Conservation (phyloP, 2,329 filamentous ascomycete genomes). For the Westerdykella aurantiaca region DNA sequence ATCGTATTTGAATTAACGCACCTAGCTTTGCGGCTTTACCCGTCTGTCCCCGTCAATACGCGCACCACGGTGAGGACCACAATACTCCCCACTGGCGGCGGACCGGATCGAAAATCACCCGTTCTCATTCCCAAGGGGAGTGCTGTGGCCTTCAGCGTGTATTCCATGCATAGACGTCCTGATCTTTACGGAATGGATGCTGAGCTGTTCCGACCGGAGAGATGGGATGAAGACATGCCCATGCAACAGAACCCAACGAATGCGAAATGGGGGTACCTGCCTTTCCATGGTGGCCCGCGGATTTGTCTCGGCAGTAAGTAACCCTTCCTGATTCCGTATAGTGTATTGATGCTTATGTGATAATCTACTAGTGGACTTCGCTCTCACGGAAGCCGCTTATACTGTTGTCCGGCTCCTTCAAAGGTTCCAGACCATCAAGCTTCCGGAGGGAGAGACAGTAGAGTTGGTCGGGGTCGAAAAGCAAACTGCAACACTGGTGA, state of each 20-base stretch:
- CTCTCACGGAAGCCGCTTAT: slow-evolving; percentile 16
- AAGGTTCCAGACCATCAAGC: slow-evolving; percentile 13
- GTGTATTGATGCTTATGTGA: not conserved
- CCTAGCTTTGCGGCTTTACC: slow-evolving; percentile 23
- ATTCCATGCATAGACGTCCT: slow-evolving; percentile 15
- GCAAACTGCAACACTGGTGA: slow-evolving; percentile 15
- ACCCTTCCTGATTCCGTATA: not conserved
- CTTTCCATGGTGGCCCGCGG: slow-evolving; percentile 18
- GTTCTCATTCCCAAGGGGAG: slow-evolving; percentile 25
- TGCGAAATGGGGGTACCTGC: slow-evolving; percentile 17
- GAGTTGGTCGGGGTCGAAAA: slow-evolving; percentile 15
- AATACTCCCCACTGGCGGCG: slow-evolving; percentile 24
- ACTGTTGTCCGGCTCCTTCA: slow-evolving; percentile 13
- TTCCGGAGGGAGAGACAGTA: slow-evolving; percentile 11
- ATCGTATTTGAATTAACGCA: not conserved
- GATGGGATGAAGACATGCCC: slow-evolving; percentile 21
- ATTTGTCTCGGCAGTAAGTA: slow-evolving; percentile 16
- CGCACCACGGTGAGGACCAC: slow-evolving; percentile 19
- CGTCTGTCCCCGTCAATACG: slow-evolving; percentile 21
- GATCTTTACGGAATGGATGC: slow-evolving; percentile 17
- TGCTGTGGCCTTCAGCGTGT: slow-evolving; percentile 14
- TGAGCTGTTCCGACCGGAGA: slow-evolving; percentile 16
- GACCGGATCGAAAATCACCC: slow-evolving; percentile 18
- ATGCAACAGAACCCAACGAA: slow-evolving; percentile 10
- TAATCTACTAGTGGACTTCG: slow-evolving; percentile 16